These are phyloP conservation scores for Rosa lucieae DNA, from an alignment of 306 rosid species.

Conservation along the genomic window DNA sequence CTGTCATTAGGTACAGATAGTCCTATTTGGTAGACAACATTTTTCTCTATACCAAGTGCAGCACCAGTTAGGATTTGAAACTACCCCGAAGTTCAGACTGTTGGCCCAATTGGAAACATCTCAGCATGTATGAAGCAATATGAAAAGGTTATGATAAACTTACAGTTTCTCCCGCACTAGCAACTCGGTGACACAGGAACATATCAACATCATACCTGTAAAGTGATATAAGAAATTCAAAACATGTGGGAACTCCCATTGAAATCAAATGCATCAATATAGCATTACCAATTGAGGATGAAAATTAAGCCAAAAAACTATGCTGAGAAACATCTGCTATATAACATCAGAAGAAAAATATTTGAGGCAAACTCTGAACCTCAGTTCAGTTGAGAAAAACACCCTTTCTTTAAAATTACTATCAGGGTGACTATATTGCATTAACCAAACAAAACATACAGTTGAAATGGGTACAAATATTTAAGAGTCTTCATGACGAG, in stretches of 20 bases:
- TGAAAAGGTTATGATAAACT: constrained; percentile 25
- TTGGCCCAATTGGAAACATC: not conserved
- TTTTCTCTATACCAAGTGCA: not conserved
- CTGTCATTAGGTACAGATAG: not conserved
- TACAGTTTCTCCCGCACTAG: constrained; percentile 79
- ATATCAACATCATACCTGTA: constrained; percentile 90
- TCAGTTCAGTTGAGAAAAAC: not conserved
- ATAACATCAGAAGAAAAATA: not conserved
- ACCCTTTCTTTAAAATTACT: not conserved
- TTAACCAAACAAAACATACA: not conserved
- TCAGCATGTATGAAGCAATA: not conserved
- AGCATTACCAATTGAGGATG: not conserved
- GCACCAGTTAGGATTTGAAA: not conserved
- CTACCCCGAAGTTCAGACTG: not conserved
- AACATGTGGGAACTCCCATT: not conserved
- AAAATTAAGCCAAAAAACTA: not conserved
- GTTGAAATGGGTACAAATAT: not conserved
- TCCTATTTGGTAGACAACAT: not conserved
- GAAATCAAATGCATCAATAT: not conserved
- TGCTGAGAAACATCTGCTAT: not conserved
- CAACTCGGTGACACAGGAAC: constrained; percentile 68
- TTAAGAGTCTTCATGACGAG: not conserved
- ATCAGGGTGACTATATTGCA: not conserved
- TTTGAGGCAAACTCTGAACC: not conserved
- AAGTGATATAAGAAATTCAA: constrained; percentile 24